Evolutionary conservation across 768 basidiomycete genomes (phyloP), one percentile per base, ranked within the genome.

Genomic region (Hebeloma cylindrosporum): DNA sequence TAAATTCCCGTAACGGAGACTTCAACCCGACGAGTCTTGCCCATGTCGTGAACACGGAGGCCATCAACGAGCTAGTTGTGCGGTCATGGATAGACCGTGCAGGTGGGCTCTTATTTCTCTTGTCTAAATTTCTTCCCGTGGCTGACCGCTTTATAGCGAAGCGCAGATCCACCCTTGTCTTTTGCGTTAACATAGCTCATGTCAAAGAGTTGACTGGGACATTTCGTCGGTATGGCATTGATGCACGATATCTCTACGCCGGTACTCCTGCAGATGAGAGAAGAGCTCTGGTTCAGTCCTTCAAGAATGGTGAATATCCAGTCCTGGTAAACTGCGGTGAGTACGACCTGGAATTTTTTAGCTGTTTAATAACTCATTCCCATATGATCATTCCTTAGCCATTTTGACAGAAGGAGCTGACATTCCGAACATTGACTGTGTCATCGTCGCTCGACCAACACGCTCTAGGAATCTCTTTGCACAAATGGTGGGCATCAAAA

Each of bases 341-440:
- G 68, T 56, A 16, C 16, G 9, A n/a, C n/a, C 8, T n/a, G 8
- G 23, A 30, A 26, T 27, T 16, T 25, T n/a, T 20, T 41, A 9
- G 22, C 33, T 25, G 7, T 23, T 21, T 3, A 25, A 11, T 37
- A 10, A 34, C 36, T 21, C 14, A 36, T 16, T 28, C 23, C 13
- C 6, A 11, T 39, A 4, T 21, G 7, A 13, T 18, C 50, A n/a
- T n/a, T 35, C 29, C 28, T 0, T 40, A 85, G 91, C 91, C 16
- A 87, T 96, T 36, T 71, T 96, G 51, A 95, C 93, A 1, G 93
- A 96, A 69, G 93, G 93, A 3, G 82, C 93, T 14, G 94, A 98
- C 68, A 91, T 97, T 40, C 94, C 94, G 2, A 90, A 89, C 48
- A 87, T 96, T 43, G 94, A 98, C 57, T 96, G 93, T 50, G 77